Percentiles rank a stretch among this genome's conserved stretches.
Conservation (phyloP, 106 monocot genomes). For the Dioscorea zingiberensis region DNA sequence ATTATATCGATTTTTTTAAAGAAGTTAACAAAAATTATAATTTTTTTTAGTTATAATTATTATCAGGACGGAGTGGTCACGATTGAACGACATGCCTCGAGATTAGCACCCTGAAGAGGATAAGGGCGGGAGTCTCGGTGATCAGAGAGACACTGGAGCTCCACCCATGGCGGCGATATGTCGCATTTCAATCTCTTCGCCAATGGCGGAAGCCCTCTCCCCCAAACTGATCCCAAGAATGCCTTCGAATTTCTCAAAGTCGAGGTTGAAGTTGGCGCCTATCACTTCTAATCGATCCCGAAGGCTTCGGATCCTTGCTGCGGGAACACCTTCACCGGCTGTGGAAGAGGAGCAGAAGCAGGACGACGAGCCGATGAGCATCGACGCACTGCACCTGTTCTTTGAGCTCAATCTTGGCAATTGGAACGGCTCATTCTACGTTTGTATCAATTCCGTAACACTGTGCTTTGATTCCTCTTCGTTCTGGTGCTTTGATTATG, state of each 20-base stretch:
- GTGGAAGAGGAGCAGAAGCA: slow-evolving; percentile 13
- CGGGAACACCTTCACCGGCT: slow-evolving; percentile 12
- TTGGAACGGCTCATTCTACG: slow-evolving; percentile 88
- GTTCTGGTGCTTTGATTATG: neutral
- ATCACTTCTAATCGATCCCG: neutral
- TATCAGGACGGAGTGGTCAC: no score
- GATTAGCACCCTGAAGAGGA: no score
- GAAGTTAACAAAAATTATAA: no score
- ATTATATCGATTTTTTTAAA: no score
- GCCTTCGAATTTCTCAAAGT: no score
- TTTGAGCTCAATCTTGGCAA: slow-evolving; percentile 64
- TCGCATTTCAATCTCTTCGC: neutral
- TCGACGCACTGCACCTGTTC: slow-evolving; percentile 49
- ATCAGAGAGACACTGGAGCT: neutral
- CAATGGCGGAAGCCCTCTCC: slow-evolving; percentile 50
- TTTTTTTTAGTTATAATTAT: no score
- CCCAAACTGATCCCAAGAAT: slow-evolving; percentile 3
- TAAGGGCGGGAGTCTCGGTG: no score
- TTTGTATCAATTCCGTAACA: slow-evolving; percentile 12
- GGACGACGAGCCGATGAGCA: slow-evolving; percentile 36
- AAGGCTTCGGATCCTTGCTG: neutral
- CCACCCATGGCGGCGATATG: neutral
- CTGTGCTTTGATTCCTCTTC: neutral
- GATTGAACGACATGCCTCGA: no score
- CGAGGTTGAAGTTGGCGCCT: neutral